These are phyloP conservation scores for Rhododendron simsii DNA, from an alignment of 148 eudicot genomes.

Conservation along the genomic window DNA sequence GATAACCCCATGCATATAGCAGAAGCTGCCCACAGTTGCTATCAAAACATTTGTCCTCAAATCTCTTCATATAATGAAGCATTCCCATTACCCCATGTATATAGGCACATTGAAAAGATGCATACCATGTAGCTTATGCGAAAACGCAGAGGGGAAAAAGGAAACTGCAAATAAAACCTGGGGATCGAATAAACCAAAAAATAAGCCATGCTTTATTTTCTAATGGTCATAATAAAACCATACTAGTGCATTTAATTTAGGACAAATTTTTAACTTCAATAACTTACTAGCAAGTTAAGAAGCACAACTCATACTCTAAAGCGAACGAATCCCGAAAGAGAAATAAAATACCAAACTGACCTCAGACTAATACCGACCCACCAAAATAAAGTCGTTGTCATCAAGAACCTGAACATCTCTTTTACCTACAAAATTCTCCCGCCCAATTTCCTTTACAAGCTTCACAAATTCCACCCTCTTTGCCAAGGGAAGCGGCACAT, in stretches of 20 bases:
- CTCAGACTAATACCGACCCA: slow-evolving; percentile 56
- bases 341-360: background rate
- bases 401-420: slow-evolving; percentile 60
- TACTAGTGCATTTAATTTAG: background rate
- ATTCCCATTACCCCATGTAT: background rate
- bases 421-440: slow-evolving; percentile 70
- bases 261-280: background rate
- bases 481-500: slow-evolving; percentile 62
- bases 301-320: background rate
- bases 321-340: background rate
- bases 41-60: background rate
- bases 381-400: slow-evolving; percentile 65
- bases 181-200: background rate
- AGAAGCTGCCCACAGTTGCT: background rate
- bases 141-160: background rate
- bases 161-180: background rate
- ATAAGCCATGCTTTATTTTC: background rate
- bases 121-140: background rate
- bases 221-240: background rate
- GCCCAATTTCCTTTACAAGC: slow-evolving; percentile 65
- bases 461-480: slow-evolving; percentile 74
- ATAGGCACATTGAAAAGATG: background rate
- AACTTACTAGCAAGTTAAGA: background rate
- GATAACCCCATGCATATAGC: background rate
- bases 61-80: background rate